Evolutionary conservation across 331 rosid species (phyloP).

Genomic region (Quercus lobata): DNA sequence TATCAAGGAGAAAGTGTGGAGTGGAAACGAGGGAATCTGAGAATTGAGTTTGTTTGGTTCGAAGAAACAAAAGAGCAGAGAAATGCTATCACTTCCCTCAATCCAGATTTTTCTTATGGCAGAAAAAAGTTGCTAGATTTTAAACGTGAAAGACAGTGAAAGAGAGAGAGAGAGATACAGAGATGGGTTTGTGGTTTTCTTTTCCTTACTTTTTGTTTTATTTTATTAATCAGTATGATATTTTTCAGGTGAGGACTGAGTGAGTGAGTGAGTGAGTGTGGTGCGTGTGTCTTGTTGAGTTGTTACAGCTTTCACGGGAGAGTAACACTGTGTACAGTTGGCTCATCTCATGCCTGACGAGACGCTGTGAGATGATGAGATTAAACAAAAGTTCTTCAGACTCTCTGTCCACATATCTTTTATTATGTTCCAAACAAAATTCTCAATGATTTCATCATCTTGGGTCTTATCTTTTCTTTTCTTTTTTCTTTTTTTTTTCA

Average conservation of each 20-base stretch:
- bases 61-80: conserved; percentile 1
- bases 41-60: conserved; percentile 19
- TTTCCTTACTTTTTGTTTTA: not conserved
- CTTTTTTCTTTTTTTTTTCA: too few relatives aligned
- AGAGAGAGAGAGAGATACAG: not conserved
- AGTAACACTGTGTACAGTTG: not conserved
- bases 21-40: not conserved
- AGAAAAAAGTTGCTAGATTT: not conserved
- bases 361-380: too few relatives aligned
- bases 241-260: not conserved
- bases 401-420: not conserved
- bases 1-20: conserved; percentile 5
- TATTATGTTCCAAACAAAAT: not conserved
- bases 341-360: too few relatives aligned
- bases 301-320: conserved; percentile 15
- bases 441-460: too few relatives aligned
- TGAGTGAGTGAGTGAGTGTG: not conserved
- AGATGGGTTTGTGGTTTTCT: not conserved
- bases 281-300: not conserved
- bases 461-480: too few relatives aligned
- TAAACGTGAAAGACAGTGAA: not conserved
- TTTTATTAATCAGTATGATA: conserved; percentile 1
- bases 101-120: conserved; percentile 26
- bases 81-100: not conserved
- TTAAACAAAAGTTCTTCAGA: too few relatives aligned